Percentiles rank a stretch among this genome's conserved stretches.
phyloP scores from a whole-genome alignment of 129 eudicot species.

The Escallonia rubra region DNA sequence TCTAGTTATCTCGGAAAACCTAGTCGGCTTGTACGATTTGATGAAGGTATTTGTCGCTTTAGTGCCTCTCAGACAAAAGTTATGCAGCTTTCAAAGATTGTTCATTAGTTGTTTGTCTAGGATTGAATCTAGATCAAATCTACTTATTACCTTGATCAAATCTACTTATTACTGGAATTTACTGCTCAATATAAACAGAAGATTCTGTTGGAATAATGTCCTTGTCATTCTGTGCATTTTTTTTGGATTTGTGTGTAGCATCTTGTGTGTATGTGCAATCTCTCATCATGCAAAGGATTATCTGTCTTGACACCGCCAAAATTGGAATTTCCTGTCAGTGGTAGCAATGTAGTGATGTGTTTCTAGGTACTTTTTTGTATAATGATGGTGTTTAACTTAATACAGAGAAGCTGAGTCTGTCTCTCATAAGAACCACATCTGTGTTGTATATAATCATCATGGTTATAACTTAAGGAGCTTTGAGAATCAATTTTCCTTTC shows the following conservation, averaged over 20 bases:
- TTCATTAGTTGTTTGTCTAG: no score
- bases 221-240: no score
- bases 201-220: neutral
- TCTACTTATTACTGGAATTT: no score
- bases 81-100: neutral
- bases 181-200: neutral
- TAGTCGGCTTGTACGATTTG: slow-evolving; percentile 69
- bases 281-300: neutral
- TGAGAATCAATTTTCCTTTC: no score
- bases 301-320: neutral
- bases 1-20: slow-evolving; percentile 62
- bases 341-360: neutral
- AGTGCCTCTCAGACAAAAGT: neutral
- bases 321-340: no score
- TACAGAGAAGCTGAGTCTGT: neutral
- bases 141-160: no score
- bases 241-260: no score
- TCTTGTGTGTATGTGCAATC: neutral
- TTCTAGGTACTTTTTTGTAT: neutral
- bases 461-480: no score
- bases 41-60: slow-evolving; percentile 43
- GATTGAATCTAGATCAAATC: no score
- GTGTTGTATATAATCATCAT: no score
- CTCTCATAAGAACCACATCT: neutral
- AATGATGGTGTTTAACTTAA: neutral